Base-by-base conservation (phyloP, 257 asterid genomes). In the Cruciata laevipes region DNA sequence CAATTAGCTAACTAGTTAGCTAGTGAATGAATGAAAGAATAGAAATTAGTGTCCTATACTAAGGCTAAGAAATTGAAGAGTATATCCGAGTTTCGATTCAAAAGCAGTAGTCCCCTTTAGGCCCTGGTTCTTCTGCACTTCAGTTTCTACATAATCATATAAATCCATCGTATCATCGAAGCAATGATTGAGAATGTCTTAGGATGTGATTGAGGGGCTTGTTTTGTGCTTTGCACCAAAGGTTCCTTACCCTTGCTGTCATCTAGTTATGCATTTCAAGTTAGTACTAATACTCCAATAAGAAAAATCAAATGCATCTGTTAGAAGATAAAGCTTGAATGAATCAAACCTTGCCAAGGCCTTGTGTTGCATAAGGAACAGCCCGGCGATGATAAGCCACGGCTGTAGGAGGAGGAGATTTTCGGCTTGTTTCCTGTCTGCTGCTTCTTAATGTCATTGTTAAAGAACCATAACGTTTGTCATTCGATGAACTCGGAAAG, bases 371-470 rank as follows among this genome's bases (percentile, higher is more conserved):
- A 77, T 89, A 89, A 55, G 98, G 98, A 31, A 82, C 83, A 13
- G 79, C 76, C 79, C 95, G 82, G 52, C 21, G 55, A 47, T 70
- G 89, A 65, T 75, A 73, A 20, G 81, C 56, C 16, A 76, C 18
- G 47, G 95, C 71, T n/a, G 84, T 65, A 2, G 90, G 89, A 3
- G 90, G 89, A 20, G 92, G 90, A 69, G 91, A 87, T 80, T 89
- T 92, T 8, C 96, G 74, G 69, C 88, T 85, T 17, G 79, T 69
- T 52, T 80, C 87, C 68, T 86, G 93, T 42, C 83, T 59, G 35
- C 58, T 69, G 55, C 73, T 76, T 71, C 83, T 79, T 56, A 68
- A 69, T 53, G 73, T 72, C 20, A 57, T 76, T 37, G 79, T 65
- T 14, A 72, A 58, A 68, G 79, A 25, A 47, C 42, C 66, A 6